phyloP scores from a whole-genome alignment of 2,329 filamentous ascomycete genomes.

The Aspergillus ruber region DNA sequence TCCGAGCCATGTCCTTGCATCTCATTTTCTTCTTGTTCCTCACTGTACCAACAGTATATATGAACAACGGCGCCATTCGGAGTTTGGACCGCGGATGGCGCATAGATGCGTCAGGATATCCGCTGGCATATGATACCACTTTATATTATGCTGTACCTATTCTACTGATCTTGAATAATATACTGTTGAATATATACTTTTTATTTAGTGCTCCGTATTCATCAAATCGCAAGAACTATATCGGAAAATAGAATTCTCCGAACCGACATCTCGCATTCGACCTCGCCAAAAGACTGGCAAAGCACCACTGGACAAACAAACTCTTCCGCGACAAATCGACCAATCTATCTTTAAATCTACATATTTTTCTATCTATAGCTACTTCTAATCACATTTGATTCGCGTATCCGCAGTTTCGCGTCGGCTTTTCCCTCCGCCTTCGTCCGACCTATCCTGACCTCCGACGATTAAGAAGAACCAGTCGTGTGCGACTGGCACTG shows the following conservation, averaged over 20 bases:
- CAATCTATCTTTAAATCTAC: neutral
- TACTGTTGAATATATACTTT: neutral
- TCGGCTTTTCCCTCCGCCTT: neutral
- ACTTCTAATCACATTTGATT: neutral
- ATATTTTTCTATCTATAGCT: neutral
- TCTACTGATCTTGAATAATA: neutral
- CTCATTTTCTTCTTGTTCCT: neutral
- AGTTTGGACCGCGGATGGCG: constrained; percentile 9
- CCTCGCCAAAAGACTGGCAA: neutral
- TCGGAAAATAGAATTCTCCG: constrained; percentile 15
- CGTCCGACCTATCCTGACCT: neutral
- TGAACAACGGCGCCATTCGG: constrained; percentile 10
- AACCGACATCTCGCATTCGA: neutral
- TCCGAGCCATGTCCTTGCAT: neutral
- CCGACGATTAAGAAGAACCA: neutral
- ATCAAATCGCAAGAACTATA: neutral
- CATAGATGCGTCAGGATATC: neutral
- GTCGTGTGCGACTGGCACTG: neutral
- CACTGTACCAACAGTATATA: constrained; percentile 3
- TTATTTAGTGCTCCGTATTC: neutral
- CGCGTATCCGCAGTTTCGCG: neutral
- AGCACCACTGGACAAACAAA: neutral
- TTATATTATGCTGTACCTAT: neutral
- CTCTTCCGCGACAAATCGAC: neutral
- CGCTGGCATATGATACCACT: constrained; percentile 12